Evolutionary conservation across 176 grass and related monocot genomes (phyloP), one percentile per base, ranked within the genome.

Genomic region (Avena insularis): DNA sequence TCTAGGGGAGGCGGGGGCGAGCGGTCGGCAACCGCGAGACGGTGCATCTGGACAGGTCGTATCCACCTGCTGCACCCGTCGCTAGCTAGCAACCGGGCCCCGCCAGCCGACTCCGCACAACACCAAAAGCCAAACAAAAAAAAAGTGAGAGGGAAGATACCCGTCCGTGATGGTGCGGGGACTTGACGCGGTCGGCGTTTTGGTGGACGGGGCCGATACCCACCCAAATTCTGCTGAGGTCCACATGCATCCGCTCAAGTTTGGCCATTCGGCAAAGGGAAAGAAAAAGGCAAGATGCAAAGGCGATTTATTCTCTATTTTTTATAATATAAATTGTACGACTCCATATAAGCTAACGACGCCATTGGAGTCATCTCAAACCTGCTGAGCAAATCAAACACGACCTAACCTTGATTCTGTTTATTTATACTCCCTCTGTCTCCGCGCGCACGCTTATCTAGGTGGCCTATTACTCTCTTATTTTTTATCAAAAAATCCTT

Each of bases 1-100:
- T 40, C 74, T 84, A 64, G 81, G 51, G 87, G 54, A 84, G 78
- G 70, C 31, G 31, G 31, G 31, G 31, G 31, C 31, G 31, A 33
- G 33, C 19, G 31, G 27, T 43, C 55, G 86, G 61, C 73, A 54
- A 72, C 46, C 27, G 61, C 23, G 33, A 2, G 11, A 63, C 10
- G 9, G 60, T 48, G 46, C 46, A 48, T 48, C 89, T 73, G 79
- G 84, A 55, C 89, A 83, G 84, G 89, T 47, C 82, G 77, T 58
- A 75, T 75, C 82, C n/a, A 23, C 4, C 7, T 17, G 33, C 33
- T 4, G 0, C 66, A 8, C 6, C 68, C 36, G 46, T 50, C 12
- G 71, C 45, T 49, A 48, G n/a, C 43, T 73, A 13, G 15, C 75
- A 25, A 25, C 25, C 25, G 25, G 8, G 25, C 12, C 71, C 13